Base-by-base conservation (phyloP, 768 basidiomycete species). In the Pholiota conissans region DNA sequence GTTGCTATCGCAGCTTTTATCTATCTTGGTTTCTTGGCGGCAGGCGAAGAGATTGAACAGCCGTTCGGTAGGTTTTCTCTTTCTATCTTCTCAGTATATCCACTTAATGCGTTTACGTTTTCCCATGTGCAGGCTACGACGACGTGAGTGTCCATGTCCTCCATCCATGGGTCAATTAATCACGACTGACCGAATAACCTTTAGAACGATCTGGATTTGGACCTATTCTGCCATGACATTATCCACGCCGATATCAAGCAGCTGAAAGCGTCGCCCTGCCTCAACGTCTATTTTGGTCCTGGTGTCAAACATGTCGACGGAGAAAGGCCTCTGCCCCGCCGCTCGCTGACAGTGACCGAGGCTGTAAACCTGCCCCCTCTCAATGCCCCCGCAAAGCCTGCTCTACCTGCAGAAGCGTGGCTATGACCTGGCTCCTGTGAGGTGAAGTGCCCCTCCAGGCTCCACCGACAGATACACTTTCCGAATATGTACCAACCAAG, bases 1-100 rank as follows among this genome's bases (percentile, higher is more conserved):
- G 85, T 87, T 5, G 76, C 76, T 14, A 78, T 89, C 39, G 86
- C 87, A 1, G 74, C 85, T 0, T 87, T 88, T 71, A 87, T 89
- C 54, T 90, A 87, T 69, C 79, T 90, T n/a, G 88, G 87, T 22
- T 88, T 90, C 68, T 66, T 91, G 20, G 86, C 88, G 6, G 85
- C 87, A 1, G 88, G 84, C 20, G 84, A 87, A 62, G 86, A 86
- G 64, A 86, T 86, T 46, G 85, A 86, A 66, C 85, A 87, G 65
- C 85, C 85, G 0, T 87, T 87, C 64, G 85, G 83, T 82, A 50
- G 27, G 80, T 65, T 4, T 46, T 56, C 22, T 26, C 49, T 9
- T 51, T 46, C 18, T 49, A 3, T 50, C n/a, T 35, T 11, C 32
- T 35, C 52, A 45, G 37, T 22, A n/a, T n/a, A n/a, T n/a, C n/a